phyloP scores from a whole-genome alignment of 2,329 filamentous ascomycete species.

The Penicillium corylophilum region DNA sequence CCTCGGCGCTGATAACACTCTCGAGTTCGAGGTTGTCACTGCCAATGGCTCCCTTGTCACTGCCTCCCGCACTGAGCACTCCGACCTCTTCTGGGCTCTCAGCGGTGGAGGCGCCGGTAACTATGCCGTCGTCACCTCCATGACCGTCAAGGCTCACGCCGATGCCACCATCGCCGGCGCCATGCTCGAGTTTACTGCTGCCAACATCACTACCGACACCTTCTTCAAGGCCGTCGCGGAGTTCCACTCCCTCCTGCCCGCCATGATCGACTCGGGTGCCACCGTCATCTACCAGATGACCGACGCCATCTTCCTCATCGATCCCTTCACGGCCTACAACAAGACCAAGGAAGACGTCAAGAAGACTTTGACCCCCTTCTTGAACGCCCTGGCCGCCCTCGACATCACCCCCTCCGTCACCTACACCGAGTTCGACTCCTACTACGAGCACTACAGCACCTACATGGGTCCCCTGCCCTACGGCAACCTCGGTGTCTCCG shows the following conservation, averaged over 20 bases:
- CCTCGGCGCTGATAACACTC: conserved; percentile 58
- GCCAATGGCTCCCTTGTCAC: conserved; percentile 26
- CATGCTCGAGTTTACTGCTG: conserved; percentile 42
- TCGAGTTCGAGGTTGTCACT: conserved; percentile 42
- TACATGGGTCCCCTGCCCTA: conserved; percentile 32
- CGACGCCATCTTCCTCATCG: conserved; percentile 49
- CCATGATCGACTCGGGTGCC: conserved; percentile 52
- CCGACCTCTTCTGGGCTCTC: conserved; percentile 26
- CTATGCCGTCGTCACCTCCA: conserved; percentile 57
- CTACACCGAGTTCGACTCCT: conserved; percentile 31
- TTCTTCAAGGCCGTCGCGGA: conserved; percentile 54
- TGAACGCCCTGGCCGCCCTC: conserved; percentile 39
- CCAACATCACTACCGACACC: conserved; percentile 39
- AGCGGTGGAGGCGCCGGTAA: conserved; percentile 51
- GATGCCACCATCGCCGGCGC: conserved; percentile 47
- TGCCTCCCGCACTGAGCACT: conserved; percentile 15
- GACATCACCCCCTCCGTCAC: conserved; percentile 33
- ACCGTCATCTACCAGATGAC: conserved; percentile 54
- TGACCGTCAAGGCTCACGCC: conserved; percentile 54
- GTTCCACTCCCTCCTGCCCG: conserved; percentile 51
- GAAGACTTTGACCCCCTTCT: conserved; percentile 47
- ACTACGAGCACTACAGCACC: conserved; percentile 36
- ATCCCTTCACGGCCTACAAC: conserved; percentile 50
- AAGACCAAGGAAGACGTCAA: conserved; percentile 47
- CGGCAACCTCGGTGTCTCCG: conserved; percentile 27